phyloP scores from a whole-genome alignment of 2,329 filamentous ascomycete species.

The Ascomycota sp. region DNA sequence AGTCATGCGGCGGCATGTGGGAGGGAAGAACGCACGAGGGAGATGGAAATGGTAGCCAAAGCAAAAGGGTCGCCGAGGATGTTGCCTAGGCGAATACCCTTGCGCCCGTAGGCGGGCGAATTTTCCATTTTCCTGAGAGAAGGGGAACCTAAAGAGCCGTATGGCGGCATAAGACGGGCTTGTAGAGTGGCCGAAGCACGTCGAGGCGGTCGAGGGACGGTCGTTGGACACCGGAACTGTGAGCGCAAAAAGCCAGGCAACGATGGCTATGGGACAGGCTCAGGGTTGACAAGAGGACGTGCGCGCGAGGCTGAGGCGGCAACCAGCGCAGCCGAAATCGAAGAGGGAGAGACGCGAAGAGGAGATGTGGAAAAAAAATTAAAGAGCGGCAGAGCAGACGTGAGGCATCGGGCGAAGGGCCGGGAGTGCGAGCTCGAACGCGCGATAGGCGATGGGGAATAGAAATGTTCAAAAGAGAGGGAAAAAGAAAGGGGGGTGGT shows the following conservation, averaged over 20 bases:
- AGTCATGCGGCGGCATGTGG: not conserved
- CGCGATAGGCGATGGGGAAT: too few species aligned
- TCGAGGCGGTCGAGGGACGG: not conserved
- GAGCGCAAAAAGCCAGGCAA: not conserved
- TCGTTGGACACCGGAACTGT: not conserved
- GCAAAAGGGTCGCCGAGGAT: constrained; percentile 93
- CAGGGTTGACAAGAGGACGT: constrained; percentile 1
- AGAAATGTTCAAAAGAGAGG: not conserved
- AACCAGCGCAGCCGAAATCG: constrained; percentile 4
- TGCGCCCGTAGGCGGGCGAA: constrained; percentile 33
- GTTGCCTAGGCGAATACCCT: constrained; percentile 57
- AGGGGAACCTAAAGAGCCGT: constrained; percentile 50
- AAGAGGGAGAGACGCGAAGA: constrained; percentile 2
- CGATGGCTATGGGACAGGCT: not conserved
- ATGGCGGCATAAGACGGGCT: constrained; percentile 42
- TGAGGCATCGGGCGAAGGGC: too few species aligned
- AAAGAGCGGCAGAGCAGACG: too few species aligned
- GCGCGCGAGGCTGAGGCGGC: not conserved
- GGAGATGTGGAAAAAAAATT: not conserved
- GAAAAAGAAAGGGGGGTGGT: constrained; percentile 3
- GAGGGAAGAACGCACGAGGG: constrained; percentile 41
- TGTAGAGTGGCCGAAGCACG: not conserved
- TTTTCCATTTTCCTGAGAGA: constrained; percentile 66
- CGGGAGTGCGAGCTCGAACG: too few species aligned
- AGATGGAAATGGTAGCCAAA: constrained; percentile 79